Evolutionary conservation across 345 rosid species (phyloP).

Genomic region (Syzygium oleosum): DNA sequence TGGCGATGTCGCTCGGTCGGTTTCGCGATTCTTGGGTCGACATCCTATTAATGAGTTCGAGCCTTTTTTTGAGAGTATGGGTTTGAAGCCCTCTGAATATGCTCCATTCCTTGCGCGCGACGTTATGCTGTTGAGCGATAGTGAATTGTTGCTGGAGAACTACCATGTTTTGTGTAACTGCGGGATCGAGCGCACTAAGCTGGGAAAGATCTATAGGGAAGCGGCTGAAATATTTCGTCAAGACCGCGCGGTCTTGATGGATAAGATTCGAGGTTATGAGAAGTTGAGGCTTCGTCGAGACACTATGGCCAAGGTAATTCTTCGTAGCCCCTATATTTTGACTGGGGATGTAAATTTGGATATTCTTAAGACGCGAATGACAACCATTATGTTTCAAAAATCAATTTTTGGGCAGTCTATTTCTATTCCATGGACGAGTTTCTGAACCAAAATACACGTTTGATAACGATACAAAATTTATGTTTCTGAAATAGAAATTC

Average conservation of each 20-base stretch:
- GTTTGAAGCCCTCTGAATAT: conserved; percentile 48
- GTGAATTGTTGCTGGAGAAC: conserved; percentile 42
- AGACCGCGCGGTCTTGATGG: conserved; percentile 33
- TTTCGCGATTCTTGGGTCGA: conserved; percentile 45
- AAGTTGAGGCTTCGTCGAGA: conserved; percentile 40
- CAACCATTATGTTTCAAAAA: too few relatives aligned
- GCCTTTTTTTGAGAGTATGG: conserved; percentile 80
- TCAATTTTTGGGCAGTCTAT: too few relatives aligned
- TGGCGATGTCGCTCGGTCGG: conserved; percentile 19
- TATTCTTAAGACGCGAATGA: not conserved
- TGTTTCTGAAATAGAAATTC: too few relatives aligned
- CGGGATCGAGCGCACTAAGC: conserved; percentile 46
- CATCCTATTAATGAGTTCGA: conserved; percentile 89
- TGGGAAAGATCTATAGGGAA: conserved; percentile 53
- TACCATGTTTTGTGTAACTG: conserved; percentile 51
- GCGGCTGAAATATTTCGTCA: conserved; percentile 40
- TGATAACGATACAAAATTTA: too few relatives aligned
- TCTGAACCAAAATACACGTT: too few relatives aligned
- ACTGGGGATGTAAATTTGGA: conserved; percentile 37
- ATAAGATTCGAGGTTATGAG: conserved; percentile 48
- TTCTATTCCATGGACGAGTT: too few relatives aligned
- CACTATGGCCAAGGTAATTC: conserved; percentile 30
- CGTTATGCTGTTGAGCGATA: conserved; percentile 56
- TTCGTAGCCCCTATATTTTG: conserved; percentile 44
- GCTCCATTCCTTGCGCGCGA: conserved; percentile 36